A percentile compares a stretch with the other conserved stretches of the same genome.
Evolutionary conservation across 2,329 filamentous ascomycete genomes (phyloP).

Genomic region (Podosphaera fusca): DNA sequence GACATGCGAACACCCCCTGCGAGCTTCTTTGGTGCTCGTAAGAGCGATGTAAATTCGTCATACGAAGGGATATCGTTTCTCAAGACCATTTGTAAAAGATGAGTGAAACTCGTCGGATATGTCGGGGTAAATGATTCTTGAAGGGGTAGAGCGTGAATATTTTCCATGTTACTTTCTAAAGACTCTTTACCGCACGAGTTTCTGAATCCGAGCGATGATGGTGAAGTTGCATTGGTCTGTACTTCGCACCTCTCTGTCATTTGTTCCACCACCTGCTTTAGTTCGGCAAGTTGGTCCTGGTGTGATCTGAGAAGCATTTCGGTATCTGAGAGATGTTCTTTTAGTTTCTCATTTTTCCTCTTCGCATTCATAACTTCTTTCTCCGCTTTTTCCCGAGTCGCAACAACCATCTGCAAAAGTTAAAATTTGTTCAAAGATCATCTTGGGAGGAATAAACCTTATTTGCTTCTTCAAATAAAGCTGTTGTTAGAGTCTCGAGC

Average conservation of each 20-base stretch:
- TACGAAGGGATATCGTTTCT: slow-evolving; percentile 62
- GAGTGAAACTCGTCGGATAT: slow-evolving; percentile 49
- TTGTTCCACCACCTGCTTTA: slow-evolving; percentile 81
- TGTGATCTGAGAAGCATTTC: slow-evolving; percentile 70
- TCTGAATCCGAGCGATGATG: slow-evolving; percentile 55
- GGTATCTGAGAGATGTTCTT: slow-evolving; percentile 64
- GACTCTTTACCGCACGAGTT: slow-evolving; percentile 39
- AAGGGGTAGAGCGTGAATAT: slow-evolving; percentile 9
- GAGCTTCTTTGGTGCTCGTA: slow-evolving; percentile 38
- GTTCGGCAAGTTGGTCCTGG: slow-evolving; percentile 74
- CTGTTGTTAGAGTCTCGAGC: slow-evolving; percentile 69
- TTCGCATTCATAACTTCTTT: slow-evolving; percentile 61
- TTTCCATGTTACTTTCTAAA: slow-evolving; percentile 18
- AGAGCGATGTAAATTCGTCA: slow-evolving; percentile 62
- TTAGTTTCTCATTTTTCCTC: slow-evolving; percentile 71
- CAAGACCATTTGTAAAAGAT: slow-evolving; percentile 63
- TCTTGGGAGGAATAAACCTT: slow-evolving; percentile 33
- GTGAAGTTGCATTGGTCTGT: slow-evolving; percentile 40
- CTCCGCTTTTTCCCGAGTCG: slow-evolving; percentile 71
- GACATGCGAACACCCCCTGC: slow-evolving; percentile 38
- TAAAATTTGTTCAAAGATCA: slow-evolving; percentile 29
- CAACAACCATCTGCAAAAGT: slow-evolving; percentile 81
- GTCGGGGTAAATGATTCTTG: slow-evolving; percentile 26
- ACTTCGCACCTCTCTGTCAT: slow-evolving; percentile 57
- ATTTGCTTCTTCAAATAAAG: slow-evolving; percentile 95